Base-by-base conservation (phyloP, 148 eudicot species). In the Camellia granthamiana region DNA sequence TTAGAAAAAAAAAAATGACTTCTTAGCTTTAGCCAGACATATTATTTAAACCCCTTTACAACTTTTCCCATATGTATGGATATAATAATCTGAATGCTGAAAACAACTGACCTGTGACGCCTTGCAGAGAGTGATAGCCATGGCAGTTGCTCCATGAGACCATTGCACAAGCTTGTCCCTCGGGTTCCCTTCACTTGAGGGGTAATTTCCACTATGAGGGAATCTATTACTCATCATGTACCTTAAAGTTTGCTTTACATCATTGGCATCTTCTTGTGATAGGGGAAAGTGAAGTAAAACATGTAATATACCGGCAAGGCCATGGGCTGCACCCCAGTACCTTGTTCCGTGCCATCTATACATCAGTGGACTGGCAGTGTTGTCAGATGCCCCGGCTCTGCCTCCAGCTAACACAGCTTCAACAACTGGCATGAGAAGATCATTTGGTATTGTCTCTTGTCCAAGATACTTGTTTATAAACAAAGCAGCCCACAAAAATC, bases 321-420 rank as follows among this genome's bases (percentile, higher is more conserved):
- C 97, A 70, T 93, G 90, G 18, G 93, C 89, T 6, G 97, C 93
- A 61, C 97, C 97, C 88, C 92, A 93, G 81, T 90, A 93, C 78
- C 92, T 87, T 0, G 97, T 93, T 71, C 97, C 97, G 14, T 93
- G 97, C 93, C 95, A 93, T 72, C 95, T 86, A 59, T 90, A 93
- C 92, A 91, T 93, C 41, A 93, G 82, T 0, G 97, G 95, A 62
- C 92, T 90, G 0, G 83, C 83, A 13, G 85, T 79, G 69, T 83
- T 86, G 16, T 85, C 88, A 4, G 91, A 83, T 30, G 97, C 90
- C 52, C 97, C 97, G 14, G 91, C 97, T 77, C 95, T 81, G 13
- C 97, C 97, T 54, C 95, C 95, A 54, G 93, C 93, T 62, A 91
- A 75, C 41, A 93, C 87, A 52, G 97, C 97, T 81, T 85, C 87